phyloP scores from a whole-genome alignment of 768 basidiomycete genomes.

The Sarcodon sp. region DNA sequence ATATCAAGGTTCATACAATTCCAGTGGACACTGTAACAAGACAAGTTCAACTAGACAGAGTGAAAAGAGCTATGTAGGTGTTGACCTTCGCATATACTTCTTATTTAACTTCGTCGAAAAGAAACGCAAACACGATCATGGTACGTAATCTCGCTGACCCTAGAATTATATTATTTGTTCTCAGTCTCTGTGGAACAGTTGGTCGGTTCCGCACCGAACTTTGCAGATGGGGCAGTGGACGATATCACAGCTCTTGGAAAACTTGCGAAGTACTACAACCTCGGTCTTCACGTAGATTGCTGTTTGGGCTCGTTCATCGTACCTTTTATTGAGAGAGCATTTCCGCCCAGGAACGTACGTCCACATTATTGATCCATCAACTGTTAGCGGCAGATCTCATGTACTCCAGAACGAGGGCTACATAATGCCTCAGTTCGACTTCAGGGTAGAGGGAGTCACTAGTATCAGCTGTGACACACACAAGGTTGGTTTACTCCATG shows the following conservation, averaged over 20 bases:
- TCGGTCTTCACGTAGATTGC: constrained; percentile 91
- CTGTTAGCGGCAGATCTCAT: constrained; percentile 2
- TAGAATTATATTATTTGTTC: background rate
- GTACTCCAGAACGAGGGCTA: constrained; percentile 37
- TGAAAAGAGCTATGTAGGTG: constrained; percentile 80
- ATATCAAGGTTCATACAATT: constrained; percentile 80
- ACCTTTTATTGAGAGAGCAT: constrained; percentile 61
- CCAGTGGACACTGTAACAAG: constrained; percentile 72
- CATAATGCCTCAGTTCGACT: constrained; percentile 72
- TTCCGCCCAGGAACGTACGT: background rate
- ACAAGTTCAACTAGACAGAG: constrained; percentile 61
- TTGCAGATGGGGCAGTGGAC: constrained; percentile 80
- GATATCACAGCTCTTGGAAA: constrained; percentile 69
- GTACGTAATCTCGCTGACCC: constrained; percentile 19
- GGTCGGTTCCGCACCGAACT: constrained; percentile 79
- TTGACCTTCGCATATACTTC: constrained; percentile 1
- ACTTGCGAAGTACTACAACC: constrained; percentile 60
- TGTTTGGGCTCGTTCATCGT: constrained; percentile 91
- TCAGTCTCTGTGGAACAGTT: constrained; percentile 29
- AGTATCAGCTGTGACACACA: constrained; percentile 94
- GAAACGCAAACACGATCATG: constrained; percentile 85
- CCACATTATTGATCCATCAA: background rate
- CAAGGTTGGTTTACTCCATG: constrained; percentile 37
- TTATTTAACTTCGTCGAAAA: constrained; percentile 15
- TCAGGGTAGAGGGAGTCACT: constrained; percentile 83